Conservation (phyloP, 176 grass and related monocot genomes). For the Musa acuminata region DNA sequence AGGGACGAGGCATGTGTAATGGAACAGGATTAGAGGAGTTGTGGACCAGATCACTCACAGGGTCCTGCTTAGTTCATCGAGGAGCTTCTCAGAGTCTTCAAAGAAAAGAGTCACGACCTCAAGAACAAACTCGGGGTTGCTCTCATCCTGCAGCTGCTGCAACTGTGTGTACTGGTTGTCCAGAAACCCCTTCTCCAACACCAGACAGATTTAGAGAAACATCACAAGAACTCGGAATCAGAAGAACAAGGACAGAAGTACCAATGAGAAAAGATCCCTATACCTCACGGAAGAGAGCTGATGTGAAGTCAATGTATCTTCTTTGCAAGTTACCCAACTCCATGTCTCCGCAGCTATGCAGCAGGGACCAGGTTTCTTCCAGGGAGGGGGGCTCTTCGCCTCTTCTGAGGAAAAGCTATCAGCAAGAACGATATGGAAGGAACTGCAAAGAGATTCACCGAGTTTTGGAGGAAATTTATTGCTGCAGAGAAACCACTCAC, state of each 20-base stretch:
- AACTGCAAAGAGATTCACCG: background rate
- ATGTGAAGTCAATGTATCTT: conserved; percentile 28
- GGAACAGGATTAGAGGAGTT: background rate
- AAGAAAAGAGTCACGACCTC: conserved; percentile 40
- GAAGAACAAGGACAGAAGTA: background rate
- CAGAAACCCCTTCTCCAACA: conserved; percentile 29
- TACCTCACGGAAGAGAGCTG: conserved; percentile 33
- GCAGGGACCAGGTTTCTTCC: background rate
- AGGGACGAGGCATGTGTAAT: background rate
- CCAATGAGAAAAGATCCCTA: background rate
- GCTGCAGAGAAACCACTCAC: background rate
- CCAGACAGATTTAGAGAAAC: background rate
- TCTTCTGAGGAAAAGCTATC: no score
- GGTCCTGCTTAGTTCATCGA: conserved; percentile 32
- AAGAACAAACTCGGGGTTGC: conserved; percentile 34
- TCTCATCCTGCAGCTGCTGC: conserved; percentile 45
- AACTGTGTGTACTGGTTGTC: conserved; percentile 33
- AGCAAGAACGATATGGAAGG: background rate
- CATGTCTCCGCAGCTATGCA: conserved; percentile 6
- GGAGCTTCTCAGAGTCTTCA: conserved; percentile 28
- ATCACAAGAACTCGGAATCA: background rate
- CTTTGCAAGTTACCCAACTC: conserved; percentile 30
- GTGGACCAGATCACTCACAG: conserved; percentile 26
- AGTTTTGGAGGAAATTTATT: background rate
- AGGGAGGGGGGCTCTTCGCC: no score